phyloP scores from a whole-genome alignment of 2,329 filamentous ascomycete species.

The Xylariaceae sp. region DNA sequence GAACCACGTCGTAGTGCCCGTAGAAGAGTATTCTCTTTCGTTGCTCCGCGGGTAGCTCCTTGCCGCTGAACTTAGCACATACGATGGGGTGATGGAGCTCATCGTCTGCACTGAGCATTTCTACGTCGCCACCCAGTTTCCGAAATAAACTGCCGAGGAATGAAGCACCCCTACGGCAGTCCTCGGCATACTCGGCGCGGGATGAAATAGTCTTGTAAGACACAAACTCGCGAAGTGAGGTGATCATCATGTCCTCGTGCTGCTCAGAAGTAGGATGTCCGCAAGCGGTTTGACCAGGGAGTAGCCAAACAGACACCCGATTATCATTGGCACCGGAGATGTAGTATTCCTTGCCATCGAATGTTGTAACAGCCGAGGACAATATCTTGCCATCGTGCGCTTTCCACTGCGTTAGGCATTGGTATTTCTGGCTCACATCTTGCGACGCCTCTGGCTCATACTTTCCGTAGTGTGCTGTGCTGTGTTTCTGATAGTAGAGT shows the following conservation, averaged over 20 bases:
- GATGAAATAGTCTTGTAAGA: slow-evolving; percentile 90
- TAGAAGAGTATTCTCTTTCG: slow-evolving; percentile 93
- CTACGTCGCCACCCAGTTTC: slow-evolving; percentile 80
- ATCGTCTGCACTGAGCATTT: slow-evolving; percentile 79
- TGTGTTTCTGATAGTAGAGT: slow-evolving; percentile 51
- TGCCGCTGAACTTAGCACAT: slow-evolving; percentile 79
- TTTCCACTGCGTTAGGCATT: slow-evolving; percentile 70
- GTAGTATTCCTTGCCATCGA: slow-evolving; percentile 71
- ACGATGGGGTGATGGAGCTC: slow-evolving; percentile 81
- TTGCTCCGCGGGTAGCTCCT: slow-evolving; percentile 56
- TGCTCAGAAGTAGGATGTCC: slow-evolving; percentile 35
- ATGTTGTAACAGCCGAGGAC: slow-evolving; percentile 69
- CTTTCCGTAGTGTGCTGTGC: slow-evolving; percentile 58
- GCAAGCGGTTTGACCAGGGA: slow-evolving; percentile 44
- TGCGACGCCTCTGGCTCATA: slow-evolving; percentile 45
- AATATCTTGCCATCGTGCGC: slow-evolving; percentile 85
- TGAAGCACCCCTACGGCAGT: slow-evolving; percentile 87
- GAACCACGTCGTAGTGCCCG: slow-evolving; percentile 95
- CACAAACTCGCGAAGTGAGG: slow-evolving; percentile 77
- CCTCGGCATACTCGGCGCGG: slow-evolving; percentile 76
- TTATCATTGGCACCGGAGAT: slow-evolving; percentile 94
- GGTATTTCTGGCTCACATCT: slow-evolving; percentile 71
- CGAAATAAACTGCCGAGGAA: slow-evolving; percentile 89
- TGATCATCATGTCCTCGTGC: slow-evolving; percentile 55
- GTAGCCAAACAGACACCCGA: slow-evolving; percentile 81